Base-by-base conservation (phyloP, 371 early-diverging fungal species). In the Umbelopsis sp. region DNA sequence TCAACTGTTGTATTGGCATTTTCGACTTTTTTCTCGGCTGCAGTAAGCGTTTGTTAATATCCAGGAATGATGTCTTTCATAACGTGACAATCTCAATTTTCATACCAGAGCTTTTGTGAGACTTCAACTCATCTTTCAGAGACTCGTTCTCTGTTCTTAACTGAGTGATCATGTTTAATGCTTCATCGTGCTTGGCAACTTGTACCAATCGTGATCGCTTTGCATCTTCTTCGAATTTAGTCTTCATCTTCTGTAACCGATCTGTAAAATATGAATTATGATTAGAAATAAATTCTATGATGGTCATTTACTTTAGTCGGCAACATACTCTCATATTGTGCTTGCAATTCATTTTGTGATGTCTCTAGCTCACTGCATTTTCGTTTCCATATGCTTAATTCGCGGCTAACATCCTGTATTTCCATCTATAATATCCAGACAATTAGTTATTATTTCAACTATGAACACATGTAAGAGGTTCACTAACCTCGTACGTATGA, bases 151-250 rank as follows among this genome's bases (percentile, higher is more conserved):
- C 57, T 16, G 14, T 29, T 57, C 35, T 24, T 29, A 57, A 29
- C 4, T 29, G 18, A 5, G 57, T 16, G 11, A 57, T 57, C 57
- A 57, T 57, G 29, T 32, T 12, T 9, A 57, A 35, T 29, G 57
- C 57, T 35, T 57, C 57, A 18, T 57, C 57, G 35, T 57, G 57
- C 38, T 57, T 57, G 22, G 57, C 57, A 29, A 57, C 57, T 35
- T 57, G 57, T 35, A 57, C 57, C 7, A 18, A 0, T 9, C 32
- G 57, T 35, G 57, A 8, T 29, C 57, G 57, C 35, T 57, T 57
- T 57, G 57, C n/a, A 29, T 57, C 57, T 57, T 57, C 57, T 35
- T 57, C 57, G n/a, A 35, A 57, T 57, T 57, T 57, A 18, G 57
- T 35, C n/a, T 57, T 57, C 11, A 57, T 57, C n/a, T 57, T 57